phyloP scores from a whole-genome alignment of 2,329 filamentous ascomycete species.

The Neofusicoccum cordaticola region DNA sequence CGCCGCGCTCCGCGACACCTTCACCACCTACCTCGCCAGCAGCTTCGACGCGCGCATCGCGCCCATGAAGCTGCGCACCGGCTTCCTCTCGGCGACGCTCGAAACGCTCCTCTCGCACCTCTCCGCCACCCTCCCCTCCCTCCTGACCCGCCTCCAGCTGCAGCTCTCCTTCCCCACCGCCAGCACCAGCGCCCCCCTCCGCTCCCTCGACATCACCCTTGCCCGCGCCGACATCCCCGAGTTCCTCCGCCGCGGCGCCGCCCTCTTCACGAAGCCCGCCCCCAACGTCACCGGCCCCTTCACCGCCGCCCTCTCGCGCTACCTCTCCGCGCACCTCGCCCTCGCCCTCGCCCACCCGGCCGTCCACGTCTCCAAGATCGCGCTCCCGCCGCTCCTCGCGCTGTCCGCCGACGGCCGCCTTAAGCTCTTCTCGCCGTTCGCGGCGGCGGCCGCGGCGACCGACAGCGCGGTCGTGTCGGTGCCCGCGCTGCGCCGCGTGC shows the following conservation, averaged over 20 bases:
- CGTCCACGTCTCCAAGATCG: conserved; percentile 41
- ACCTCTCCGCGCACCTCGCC: conserved; percentile 41
- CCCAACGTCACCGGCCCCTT: conserved; percentile 32
- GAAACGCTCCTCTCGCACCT: conserved; percentile 61
- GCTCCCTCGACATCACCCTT: conserved; percentile 45
- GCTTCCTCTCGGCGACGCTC: conserved; percentile 45
- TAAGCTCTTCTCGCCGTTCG: conserved; percentile 36
- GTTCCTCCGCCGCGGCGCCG: conserved; percentile 32
- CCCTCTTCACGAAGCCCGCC: conserved; percentile 21
- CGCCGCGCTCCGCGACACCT: conserved; percentile 46
- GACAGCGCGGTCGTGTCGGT: conserved; percentile 3
- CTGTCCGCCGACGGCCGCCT: conserved; percentile 40
- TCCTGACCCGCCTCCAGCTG: conserved; percentile 34
- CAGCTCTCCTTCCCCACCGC: conserved; percentile 31
- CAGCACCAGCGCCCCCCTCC: conserved; percentile 30
- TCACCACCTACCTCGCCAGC: conserved; percentile 48
- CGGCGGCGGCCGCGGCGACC: background rate
- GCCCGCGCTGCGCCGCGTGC: conserved; percentile 11
- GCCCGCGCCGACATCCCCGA: conserved; percentile 37
- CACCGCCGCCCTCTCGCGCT: conserved; percentile 38
- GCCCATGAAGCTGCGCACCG: conserved; percentile 42
- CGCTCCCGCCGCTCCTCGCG: conserved; percentile 30
- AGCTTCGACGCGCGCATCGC: conserved; percentile 52
- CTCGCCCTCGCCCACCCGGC: conserved; percentile 39
- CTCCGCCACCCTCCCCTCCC: conserved; percentile 25